Percentiles rank a stretch among this genome's conserved stretches.
These are phyloP conservation scores for Trichoderma sp. DNA, from an alignment of 2,329 filamentous ascomycete genomes.

Conservation along the genomic window DNA sequence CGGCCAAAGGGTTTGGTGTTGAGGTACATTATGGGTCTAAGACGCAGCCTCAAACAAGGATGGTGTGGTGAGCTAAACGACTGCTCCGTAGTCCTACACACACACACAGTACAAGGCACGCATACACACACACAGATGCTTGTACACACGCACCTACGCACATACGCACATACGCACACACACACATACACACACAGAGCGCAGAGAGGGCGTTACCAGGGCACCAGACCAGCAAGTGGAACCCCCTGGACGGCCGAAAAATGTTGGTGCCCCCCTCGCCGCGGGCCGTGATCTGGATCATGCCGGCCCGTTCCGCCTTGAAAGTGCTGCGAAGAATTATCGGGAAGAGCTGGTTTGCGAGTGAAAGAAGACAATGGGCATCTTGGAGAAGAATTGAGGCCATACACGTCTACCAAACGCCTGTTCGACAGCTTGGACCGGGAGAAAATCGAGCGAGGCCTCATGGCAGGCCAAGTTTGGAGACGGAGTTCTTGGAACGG, in stretches of 20 bases:
- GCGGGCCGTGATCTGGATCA: conserved; percentile 26
- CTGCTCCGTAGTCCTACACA: not conserved
- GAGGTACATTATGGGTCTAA: conserved; percentile 5
- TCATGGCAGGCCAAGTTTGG: conserved; percentile 3
- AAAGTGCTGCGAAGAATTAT: conserved; percentile 6
- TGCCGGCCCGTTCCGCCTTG: conserved; percentile 25
- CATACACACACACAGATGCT: conserved; percentile 6
- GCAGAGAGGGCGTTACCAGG: conserved; percentile 11
- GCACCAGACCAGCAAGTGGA: conserved; percentile 25
- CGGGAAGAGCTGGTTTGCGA: not conserved
- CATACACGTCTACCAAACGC: too few relatives aligned
- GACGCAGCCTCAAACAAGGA: conserved; percentile 9
- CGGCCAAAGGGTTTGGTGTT: conserved; percentile 8
- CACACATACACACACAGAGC: conserved; percentile 3
- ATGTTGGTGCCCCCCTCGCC: conserved; percentile 25
- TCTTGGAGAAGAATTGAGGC: not conserved
- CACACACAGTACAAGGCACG: conserved; percentile 1
- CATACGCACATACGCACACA: not conserved
- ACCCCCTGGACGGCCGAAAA: conserved; percentile 21
- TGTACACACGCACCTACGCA: not conserved
- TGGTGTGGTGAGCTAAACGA: not conserved
- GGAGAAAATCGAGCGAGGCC: not conserved
- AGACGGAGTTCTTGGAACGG: not conserved
- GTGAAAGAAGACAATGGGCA: not conserved
- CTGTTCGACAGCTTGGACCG: not conserved